Percentiles rank a stretch among this genome's conserved stretches.
Conservation (phyloP, 2,329 filamentous ascomycete species). For the Aspergillus novofumigatus region DNA sequence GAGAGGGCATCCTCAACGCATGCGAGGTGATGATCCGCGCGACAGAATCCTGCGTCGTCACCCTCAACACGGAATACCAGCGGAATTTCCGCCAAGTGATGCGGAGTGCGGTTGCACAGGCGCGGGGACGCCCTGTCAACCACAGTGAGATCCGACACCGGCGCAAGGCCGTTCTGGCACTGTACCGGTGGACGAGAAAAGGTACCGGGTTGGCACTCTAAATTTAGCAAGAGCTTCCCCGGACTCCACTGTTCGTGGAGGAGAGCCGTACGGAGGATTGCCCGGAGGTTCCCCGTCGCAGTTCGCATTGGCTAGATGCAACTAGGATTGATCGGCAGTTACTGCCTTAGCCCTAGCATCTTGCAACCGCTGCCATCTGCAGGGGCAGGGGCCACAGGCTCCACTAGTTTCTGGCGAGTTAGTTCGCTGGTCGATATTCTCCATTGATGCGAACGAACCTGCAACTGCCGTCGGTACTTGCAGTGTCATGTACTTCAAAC, state of each 20-base stretch:
- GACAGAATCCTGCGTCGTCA: conserved; percentile 89
- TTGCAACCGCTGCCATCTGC: too few relatives aligned
- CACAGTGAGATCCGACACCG: conserved; percentile 80
- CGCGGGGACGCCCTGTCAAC: conserved; percentile 79
- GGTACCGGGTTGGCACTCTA: conserved; percentile 71
- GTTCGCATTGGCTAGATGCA: not conserved
- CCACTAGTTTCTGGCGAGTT: too few relatives aligned
- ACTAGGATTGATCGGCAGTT: not conserved
- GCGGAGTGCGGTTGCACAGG: conserved; percentile 83
- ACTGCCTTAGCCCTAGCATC: too few relatives aligned
- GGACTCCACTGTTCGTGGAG: not conserved
- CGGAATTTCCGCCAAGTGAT: conserved; percentile 94
- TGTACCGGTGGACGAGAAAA: conserved; percentile 90
- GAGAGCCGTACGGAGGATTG: too few relatives aligned
- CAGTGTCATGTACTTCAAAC: too few relatives aligned
- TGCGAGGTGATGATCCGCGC: conserved; percentile 91
- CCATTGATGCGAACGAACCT: too few relatives aligned
- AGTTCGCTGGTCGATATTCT: too few relatives aligned
- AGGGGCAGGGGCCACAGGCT: too few relatives aligned
- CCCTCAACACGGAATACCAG: conserved; percentile 91
- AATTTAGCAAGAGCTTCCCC: not conserved
- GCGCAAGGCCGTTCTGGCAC: conserved; percentile 73
- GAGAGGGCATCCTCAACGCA: conserved; percentile 78
- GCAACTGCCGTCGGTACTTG: too few relatives aligned
- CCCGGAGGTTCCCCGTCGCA: not conserved